Base-by-base conservation (phyloP, 345 rosid genomes). In the Bretschneidera sinensis region DNA sequence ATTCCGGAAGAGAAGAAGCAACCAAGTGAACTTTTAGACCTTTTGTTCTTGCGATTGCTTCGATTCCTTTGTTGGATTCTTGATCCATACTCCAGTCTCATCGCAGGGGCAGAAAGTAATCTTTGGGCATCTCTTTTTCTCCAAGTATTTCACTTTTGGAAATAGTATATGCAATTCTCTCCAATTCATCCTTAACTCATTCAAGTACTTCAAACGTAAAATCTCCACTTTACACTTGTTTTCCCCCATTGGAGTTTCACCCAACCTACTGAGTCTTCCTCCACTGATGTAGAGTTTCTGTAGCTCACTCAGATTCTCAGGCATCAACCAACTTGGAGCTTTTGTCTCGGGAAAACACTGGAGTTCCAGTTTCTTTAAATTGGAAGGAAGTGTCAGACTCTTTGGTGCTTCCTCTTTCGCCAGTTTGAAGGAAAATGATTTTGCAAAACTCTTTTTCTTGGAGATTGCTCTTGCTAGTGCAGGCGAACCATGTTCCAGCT, bases 161-260 rank as follows among this genome's bases (percentile, higher is more conserved):
- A 78, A 82, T 45, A 50, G 19, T 10, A 0, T 23, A 17, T 9
- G 53, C 71, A 79, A 9, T 17, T 70, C 57, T 54, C 48, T 73
- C 81, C 80, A 79, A 20, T 63, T 63, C 18, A 54, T 60, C 62
- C 66, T 53, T 31, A 79, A 43, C 57, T 71, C 68, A n/a, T 31
- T 59, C 61, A 82, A 74, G 57, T 72, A 77, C 69, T 77, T 77
- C 74, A 82, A 56, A 34, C 80, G 82, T 39, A 82, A 57, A 39
- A 20, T 39, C 72, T 68, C 14, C 25, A 79, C 67, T 0, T 9
- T 0, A 47, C 77, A 70, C 4, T 43, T 21, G 3, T 47, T 16
- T 17, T 18, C 55, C 43, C 24, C 39, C 35, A 9, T 20, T 57
- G 1, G 31, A 55, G 0, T 14, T 50, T 1, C 21, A 17, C 61